A percentile compares a stretch with the other conserved stretches of the same genome.
phyloP scores from a whole-genome alignment of 2,329 filamentous ascomycete genomes.

The Aschersonia sp. region DNA sequence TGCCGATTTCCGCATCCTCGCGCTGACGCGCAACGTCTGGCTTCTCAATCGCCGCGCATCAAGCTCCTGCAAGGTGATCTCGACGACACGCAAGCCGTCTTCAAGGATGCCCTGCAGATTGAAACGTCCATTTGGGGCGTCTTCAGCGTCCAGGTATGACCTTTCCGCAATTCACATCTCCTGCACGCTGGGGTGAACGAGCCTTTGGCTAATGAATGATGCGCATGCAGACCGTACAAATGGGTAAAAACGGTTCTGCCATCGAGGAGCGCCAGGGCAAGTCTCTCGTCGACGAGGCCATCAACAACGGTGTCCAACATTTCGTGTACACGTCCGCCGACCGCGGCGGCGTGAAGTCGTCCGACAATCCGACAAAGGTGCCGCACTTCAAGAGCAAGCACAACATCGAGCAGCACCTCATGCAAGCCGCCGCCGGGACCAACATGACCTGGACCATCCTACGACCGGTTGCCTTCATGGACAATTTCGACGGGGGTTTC shows the following conservation, averaged over 20 bases:
- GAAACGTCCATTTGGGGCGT: conserved; percentile 37
- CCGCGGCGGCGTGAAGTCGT: conserved; percentile 37
- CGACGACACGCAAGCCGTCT: conserved; percentile 31
- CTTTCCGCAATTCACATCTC: background rate
- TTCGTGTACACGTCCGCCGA: conserved; percentile 51
- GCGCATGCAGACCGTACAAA: background rate
- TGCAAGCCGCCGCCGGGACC: conserved; percentile 18
- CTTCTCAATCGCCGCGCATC: conserved; percentile 27
- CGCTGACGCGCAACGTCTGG: conserved; percentile 12
- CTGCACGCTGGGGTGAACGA: background rate
- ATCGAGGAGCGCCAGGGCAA: conserved; percentile 32
- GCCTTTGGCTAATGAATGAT: background rate
- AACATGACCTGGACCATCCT: conserved; percentile 22
- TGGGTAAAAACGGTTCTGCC: background rate
- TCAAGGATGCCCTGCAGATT: conserved; percentile 22
- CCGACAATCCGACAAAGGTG: conserved; percentile 35
- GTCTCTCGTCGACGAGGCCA: conserved; percentile 35
- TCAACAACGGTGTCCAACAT: conserved; percentile 37
- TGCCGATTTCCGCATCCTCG: conserved; percentile 35
- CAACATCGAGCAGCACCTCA: conserved; percentile 45
- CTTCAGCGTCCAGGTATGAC: conserved; percentile 17
- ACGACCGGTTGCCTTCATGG: conserved; percentile 25
- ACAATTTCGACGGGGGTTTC: conserved; percentile 19
- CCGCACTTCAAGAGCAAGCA: conserved; percentile 48
- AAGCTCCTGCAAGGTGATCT: conserved; percentile 44